Base-by-base conservation (phyloP, 176 grass and related monocot species). In the Oryza brachyantha region DNA sequence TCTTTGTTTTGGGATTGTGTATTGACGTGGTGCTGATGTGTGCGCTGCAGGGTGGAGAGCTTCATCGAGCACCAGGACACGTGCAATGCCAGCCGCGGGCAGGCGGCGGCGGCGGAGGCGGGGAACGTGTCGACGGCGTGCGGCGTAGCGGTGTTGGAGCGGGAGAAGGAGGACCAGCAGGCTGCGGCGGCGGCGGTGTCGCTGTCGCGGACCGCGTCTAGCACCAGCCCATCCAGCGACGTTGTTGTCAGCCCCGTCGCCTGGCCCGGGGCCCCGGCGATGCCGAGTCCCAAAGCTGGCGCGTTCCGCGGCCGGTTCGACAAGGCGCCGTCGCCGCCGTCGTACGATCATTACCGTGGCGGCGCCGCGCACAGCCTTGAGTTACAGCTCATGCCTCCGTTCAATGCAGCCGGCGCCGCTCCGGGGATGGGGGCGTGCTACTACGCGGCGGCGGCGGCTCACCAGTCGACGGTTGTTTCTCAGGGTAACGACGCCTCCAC, bases 21-120 rank as follows among this genome's bases (percentile, higher is more conserved):
- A 14, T 63, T 41, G 26, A 54, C 6, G n/a, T 77, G 40, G 13
- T 80, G 46, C 34, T 9, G 9, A 66, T 27, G n/a, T 64, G 26
- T 36, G 40, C 66, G 64, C 31, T 83, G 39, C 88, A 99, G 92
- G 84, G 92, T 99, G 66, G 96, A 99, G 86, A 99, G 96, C 96
- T 99, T 99, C 88, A 93, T 99, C 55, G 92, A 99, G 79, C 96
- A 99, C 81, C 96, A 99, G 61, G 92, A 96, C 79, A 74, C 90
- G 28, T 99, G 96, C 88, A 89, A 73, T 48, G 83, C 73, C 37
- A 74, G 90, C 10, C 80, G 77, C 17, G 59, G 66, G n/a, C 69
- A 58, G 9, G 22, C 63, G 24, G 85, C 63, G 24, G 85, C 79
- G 75, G 41, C n/a, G 22, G 13, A 65, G 55, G 87, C 7, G 21